Base-by-base conservation (phyloP, 2,329 filamentous ascomycete species). In the Penicillium decumbens region DNA sequence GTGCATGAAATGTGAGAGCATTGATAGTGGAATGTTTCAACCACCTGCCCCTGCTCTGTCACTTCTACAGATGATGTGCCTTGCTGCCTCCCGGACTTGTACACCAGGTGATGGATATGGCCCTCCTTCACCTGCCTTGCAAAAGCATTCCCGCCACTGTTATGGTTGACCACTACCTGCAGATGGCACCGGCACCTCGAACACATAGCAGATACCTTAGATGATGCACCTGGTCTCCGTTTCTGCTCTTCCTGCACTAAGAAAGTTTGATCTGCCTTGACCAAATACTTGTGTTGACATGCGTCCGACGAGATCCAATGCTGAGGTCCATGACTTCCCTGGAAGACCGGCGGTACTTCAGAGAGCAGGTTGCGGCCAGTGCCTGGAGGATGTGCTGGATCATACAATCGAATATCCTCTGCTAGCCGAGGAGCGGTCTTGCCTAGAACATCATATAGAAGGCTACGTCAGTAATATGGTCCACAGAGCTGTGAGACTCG, bases 21-120 rank as follows among this genome's bases (percentile, higher is more conserved):
- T 54, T 72, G 69, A 67, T 83, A 88, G 35, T 66, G 61, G 49
- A 77, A 75, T 15, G 67, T 67, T 60, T 80, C 77, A 3, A 60
- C 54, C 20, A 50, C 63, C 55, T 71, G 70, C 13, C 66, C 67
- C 32, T 64, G 67, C 23, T 53, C 33, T 12, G 61, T 66, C 33
- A 59, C 43, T 29, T 65, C 61, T 32, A 59, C 58, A 2, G 49
- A 33, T 23, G 45, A 43, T 13, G 52, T 41, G 25, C 59, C 62
- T 50, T 57, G 57, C 29, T 69, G 60, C 44, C 65, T 65, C 20
- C 65, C 60, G 47, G 69, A 65, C 30, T 63, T 68, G 33, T 71
- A 78, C 30, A 74, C 67, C 50, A 86, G 77, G 64, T 88, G 84
- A 64, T 88, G 85, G 4, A 87, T 65, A 27, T 81, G 80, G 54